Conservation (phyloP, 129 eudicot genomes). For the Oenanthe sinensis region DNA sequence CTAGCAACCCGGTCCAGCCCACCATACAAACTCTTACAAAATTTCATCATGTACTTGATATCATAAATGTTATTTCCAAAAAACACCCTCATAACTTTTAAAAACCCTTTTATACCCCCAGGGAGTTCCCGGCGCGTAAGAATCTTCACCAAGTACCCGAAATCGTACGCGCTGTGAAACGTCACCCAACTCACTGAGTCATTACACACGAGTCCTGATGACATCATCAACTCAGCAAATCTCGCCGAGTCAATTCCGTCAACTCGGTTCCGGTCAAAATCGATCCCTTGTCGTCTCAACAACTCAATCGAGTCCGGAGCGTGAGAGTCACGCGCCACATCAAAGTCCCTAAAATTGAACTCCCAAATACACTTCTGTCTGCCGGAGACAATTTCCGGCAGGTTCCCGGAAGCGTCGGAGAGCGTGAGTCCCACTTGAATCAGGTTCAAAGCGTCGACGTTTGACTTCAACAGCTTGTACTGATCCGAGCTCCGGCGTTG, state of each 20-base stretch:
- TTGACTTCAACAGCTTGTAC: slow-evolving; percentile 44
- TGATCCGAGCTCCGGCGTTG: slow-evolving; percentile 32
- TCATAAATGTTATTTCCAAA: slow-evolving; percentile 21
- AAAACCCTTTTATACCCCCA: slow-evolving; percentile 3
- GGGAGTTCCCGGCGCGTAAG: slow-evolving; percentile 24
- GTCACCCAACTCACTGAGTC: slow-evolving; percentile 26
- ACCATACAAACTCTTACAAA: slow-evolving; percentile 21
- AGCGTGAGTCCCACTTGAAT: slow-evolving; percentile 22
- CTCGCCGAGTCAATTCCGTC: slow-evolving; percentile 17
- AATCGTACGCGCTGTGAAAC: slow-evolving; percentile 27
- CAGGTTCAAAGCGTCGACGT: slow-evolving; percentile 18
- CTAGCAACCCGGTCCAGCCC: slow-evolving; percentile 23
- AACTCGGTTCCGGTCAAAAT: slow-evolving; percentile 14
- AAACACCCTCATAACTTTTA: slow-evolving; percentile 15
- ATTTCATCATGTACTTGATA: slow-evolving; percentile 19
- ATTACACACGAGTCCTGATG: slow-evolving; percentile 21
- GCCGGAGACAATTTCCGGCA: not conserved
- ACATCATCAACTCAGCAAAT: slow-evolving; percentile 23
- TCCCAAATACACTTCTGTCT: slow-evolving; percentile 13
- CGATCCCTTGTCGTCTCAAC: slow-evolving; percentile 16
- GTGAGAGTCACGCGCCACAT: slow-evolving; percentile 19
- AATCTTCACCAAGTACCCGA: slow-evolving; percentile 22
- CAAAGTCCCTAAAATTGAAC: slow-evolving; percentile 19
- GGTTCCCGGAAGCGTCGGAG: slow-evolving; percentile 9
- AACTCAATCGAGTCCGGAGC: slow-evolving; percentile 19